phyloP scores from a whole-genome alignment of 2,329 filamentous ascomycete species.

The Cyphellophora attinorum region DNA sequence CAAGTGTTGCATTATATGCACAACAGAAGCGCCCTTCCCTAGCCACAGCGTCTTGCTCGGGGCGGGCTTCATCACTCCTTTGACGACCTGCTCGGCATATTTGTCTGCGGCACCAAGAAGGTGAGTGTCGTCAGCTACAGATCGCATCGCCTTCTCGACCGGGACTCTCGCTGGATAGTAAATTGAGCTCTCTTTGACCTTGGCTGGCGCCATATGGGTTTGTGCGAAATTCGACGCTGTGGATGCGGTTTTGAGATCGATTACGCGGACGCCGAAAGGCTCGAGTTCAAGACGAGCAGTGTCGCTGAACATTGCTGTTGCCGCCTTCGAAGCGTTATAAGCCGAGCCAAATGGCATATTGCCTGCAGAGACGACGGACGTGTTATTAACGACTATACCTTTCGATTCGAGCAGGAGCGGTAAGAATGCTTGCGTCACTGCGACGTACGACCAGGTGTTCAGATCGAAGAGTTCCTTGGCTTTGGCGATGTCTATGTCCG shows the following conservation, averaged over 20 bases:
- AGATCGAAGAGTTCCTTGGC: constrained; percentile 25
- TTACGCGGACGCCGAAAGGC: constrained; percentile 22
- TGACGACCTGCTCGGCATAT: too few relatives aligned
- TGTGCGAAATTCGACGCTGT: constrained; percentile 14
- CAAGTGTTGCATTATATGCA: too few relatives aligned
- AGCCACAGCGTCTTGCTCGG: too few relatives aligned
- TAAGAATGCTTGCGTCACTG: constrained; percentile 27
- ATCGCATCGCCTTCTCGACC: constrained; percentile 5
- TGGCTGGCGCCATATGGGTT: too few relatives aligned
- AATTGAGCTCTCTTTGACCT: too few relatives aligned
- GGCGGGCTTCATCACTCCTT: too few relatives aligned
- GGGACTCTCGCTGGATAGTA: constrained; percentile 5
- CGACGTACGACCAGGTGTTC: constrained; percentile 26
- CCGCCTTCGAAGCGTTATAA: constrained; percentile 25
- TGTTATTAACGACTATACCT: constrained; percentile 7
- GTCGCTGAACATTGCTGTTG: constrained; percentile 20
- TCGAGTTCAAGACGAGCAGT: constrained; percentile 26
- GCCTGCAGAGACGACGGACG: constrained; percentile 16
- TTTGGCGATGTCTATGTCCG: constrained; percentile 22
- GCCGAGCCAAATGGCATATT: constrained; percentile 23
- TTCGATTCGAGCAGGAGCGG: constrained; percentile 19
- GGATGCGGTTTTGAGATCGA: constrained; percentile 20
- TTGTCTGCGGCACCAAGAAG: too few relatives aligned
- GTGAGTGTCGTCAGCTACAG: too few relatives aligned
- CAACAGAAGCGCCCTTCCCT: too few relatives aligned